Base-by-base conservation (phyloP, 129 eudicot species). In the Flaveria bidentis region DNA sequence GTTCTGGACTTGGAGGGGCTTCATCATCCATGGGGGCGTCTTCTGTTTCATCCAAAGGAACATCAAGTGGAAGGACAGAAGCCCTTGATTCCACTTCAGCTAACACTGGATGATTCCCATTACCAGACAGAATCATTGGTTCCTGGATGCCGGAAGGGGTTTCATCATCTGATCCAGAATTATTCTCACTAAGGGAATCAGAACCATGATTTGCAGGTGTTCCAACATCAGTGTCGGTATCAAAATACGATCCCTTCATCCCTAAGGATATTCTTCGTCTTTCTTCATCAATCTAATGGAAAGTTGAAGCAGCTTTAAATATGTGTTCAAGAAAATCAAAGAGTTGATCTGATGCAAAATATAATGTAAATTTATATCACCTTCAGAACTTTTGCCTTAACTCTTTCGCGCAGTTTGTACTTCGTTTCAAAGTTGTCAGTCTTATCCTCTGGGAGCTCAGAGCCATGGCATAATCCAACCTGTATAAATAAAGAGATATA, bases 401-500 rank as follows among this genome's bases (percentile, higher is more conserved):
- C 98, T 84, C 82, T 81, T 69, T 93, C 93, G n/a, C 91, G 88
- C 26, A 88, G 76, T 88, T 76, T 87, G 81, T 85, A 90, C 72
- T 76, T 82, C 4, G 87, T 7, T 71, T 90, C 96, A 52, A 87
- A 65, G 63, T 80, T 71, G 55, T 82, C 90, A 45, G 22, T 71
- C 44, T 65, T 87, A 71, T 90, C 97, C 81, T 88, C 97, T 8
- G 98, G 86, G 73, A 93, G 87, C 90, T 90, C 96, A 9, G 98
- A 90, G 17, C 88, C 73, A 73, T 93, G 98, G 81, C 98, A 93
- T 25, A 93, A 73, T 26, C 98, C 98, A 80, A 87, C 92, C 97
- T 91, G 79, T 36, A 36, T 36, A 6, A 36, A 36, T 36, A 5
- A 36, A 36, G 41, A 36, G 7, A 36, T 4, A 36, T 36, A 36